Conservation (phyloP, 1,139 yeast species). For the Yamadazyma atlantica region DNA sequence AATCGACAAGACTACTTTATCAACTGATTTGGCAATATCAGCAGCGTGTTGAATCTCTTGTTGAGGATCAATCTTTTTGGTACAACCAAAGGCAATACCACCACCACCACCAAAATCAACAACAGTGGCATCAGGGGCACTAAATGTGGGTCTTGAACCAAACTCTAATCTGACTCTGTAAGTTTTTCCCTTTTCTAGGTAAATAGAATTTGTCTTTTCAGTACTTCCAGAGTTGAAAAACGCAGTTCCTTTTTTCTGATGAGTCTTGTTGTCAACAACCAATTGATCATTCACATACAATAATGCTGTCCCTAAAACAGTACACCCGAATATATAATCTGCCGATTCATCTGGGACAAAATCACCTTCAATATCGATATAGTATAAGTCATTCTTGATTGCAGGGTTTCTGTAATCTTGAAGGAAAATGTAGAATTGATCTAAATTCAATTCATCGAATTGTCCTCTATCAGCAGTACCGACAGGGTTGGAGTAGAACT, state of each 20-base stretch:
- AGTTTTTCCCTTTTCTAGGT: conserved; percentile 38
- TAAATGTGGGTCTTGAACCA: conserved; percentile 51
- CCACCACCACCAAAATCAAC: conserved; percentile 27
- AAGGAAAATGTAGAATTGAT: conserved; percentile 38
- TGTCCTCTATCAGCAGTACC: conserved; percentile 17
- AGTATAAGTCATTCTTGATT: conserved; percentile 25
- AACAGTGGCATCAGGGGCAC: conserved; percentile 16
- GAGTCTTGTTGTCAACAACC: conserved; percentile 55
- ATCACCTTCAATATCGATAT: conserved; percentile 43
- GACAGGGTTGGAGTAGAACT: conserved; percentile 33
- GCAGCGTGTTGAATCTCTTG: conserved; percentile 26
- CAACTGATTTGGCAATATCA: conserved; percentile 27
- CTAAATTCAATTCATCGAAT: conserved; percentile 38
- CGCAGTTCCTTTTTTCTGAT: conserved; percentile 48
- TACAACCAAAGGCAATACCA: conserved; percentile 30
- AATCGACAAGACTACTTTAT: conserved; percentile 42
- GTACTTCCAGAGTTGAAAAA: conserved; percentile 49
- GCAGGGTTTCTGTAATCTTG: conserved; percentile 43
- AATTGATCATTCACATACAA: conserved; percentile 50
- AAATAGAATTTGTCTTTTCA: conserved; percentile 40
- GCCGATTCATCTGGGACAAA: conserved; percentile 48
- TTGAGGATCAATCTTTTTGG: conserved; percentile 20
- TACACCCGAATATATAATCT: conserved; percentile 50
- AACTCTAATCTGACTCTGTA: conserved; percentile 49
- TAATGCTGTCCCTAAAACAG: conserved; percentile 53